phyloP scores from a whole-genome alignment of 352 stramenopile species.

The Thraustochytrium sp. region DNA sequence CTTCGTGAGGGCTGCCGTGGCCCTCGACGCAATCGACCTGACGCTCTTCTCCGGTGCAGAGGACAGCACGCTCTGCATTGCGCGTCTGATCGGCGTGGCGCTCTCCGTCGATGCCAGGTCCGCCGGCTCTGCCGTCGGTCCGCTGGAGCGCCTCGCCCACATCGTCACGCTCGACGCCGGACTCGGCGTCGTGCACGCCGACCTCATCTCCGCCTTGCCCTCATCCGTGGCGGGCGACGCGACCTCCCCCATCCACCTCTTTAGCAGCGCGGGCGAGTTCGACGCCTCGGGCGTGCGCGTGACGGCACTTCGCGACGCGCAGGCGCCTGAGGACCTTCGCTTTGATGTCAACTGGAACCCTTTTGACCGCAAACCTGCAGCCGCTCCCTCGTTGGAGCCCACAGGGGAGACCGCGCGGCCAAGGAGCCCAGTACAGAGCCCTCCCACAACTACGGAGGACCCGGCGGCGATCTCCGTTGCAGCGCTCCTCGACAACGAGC shows the following conservation, averaged over 20 bases:
- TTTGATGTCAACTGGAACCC: constrained; percentile 24
- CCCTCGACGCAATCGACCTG: not conserved
- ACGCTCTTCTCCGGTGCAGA: not conserved
- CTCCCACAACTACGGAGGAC: no score
- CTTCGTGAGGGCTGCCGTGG: not conserved
- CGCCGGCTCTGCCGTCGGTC: not conserved
- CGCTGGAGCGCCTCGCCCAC: not conserved
- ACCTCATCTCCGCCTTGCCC: not conserved
- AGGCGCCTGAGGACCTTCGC: no score
- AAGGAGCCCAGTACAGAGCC: no score
- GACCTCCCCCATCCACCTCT: not conserved
- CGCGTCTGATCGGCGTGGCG: not conserved
- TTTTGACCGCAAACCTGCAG: not conserved
- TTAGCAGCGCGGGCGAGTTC: not conserved
- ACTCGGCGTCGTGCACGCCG: not conserved
- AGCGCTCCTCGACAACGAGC: not conserved
- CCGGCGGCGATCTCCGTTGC: not conserved
- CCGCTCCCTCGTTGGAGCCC: not conserved
- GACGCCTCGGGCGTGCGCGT: not conserved
- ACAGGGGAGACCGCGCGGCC: not conserved
- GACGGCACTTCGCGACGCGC: not conserved
- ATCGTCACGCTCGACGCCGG: not conserved
- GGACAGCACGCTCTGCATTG: not conserved
- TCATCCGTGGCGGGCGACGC: not conserved
- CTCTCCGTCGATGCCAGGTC: not conserved